A percentile compares a stretch with the other conserved stretches of the same genome.
phyloP scores from a whole-genome alignment of 1,284 basidiomycete genomes.

The Rhodotorula mucilaginosa region DNA sequence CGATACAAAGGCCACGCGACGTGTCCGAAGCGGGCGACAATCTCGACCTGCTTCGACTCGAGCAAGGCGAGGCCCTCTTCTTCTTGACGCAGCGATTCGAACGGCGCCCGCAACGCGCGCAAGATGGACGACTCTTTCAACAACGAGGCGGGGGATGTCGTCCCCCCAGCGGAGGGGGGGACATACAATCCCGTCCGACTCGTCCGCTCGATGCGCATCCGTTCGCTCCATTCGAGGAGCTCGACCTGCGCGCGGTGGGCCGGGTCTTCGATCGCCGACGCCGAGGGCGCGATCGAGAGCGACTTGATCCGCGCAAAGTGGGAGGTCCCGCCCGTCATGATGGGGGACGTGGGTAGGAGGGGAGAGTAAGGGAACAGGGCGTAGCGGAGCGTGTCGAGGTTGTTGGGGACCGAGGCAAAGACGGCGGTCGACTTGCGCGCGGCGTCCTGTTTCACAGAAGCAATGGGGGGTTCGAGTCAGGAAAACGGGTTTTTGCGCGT shows the following conservation, averaged over 20 bases:
- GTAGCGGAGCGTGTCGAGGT: conserved; percentile 15
- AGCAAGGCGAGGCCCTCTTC: not conserved
- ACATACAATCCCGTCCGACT: conserved; percentile 2
- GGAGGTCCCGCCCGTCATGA: not conserved
- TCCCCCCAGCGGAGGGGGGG: too few relatives aligned
- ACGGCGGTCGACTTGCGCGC: conserved; percentile 10
- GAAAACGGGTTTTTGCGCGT: too few relatives aligned
- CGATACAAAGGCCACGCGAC: conserved; percentile 30
- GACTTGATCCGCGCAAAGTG: conserved; percentile 17
- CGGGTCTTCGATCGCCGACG: not conserved
- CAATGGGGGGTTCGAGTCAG: too few relatives aligned
- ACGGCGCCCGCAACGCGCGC: not conserved
- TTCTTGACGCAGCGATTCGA: not conserved
- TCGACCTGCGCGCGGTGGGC: not conserved
- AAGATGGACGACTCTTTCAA: conserved; percentile 1
- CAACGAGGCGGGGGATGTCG: not conserved
- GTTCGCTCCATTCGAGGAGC: conserved; percentile 15
- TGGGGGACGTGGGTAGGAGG: not conserved
- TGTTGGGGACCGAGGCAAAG: conserved; percentile 18
- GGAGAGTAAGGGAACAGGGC: conserved; percentile 18
- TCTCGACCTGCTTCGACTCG: conserved; percentile 5
- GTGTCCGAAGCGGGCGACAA: conserved; percentile 31
- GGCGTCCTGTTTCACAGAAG: not conserved
- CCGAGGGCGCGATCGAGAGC: conserved; percentile 1
- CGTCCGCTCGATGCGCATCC: conserved; percentile 17